Conservation (phyloP, 352 stramenopile species). For the Phytophthora chlamydospora region DNA sequence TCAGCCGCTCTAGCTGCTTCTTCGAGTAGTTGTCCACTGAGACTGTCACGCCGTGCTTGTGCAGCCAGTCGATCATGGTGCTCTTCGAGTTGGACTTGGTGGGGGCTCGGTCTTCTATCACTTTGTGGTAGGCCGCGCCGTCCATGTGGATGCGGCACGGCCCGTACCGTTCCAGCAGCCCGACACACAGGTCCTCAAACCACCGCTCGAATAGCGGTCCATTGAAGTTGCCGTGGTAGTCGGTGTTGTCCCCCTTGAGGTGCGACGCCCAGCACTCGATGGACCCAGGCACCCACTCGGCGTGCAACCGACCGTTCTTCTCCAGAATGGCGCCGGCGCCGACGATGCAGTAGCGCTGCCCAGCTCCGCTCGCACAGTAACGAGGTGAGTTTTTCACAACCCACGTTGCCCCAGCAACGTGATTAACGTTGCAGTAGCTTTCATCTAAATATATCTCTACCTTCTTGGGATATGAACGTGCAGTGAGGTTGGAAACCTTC, state of each 20-base stretch:
- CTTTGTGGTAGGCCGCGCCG: conserved; percentile 11
- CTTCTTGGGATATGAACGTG: background rate
- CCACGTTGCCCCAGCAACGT: conserved; percentile 4
- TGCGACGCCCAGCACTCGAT: background rate
- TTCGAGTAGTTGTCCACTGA: too few species aligned
- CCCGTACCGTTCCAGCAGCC: background rate
- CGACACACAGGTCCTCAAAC: background rate
- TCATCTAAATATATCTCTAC: conserved; percentile 7
- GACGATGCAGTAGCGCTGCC: conserved; percentile 8
- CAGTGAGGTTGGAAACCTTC: background rate
- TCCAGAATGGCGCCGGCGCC: background rate
- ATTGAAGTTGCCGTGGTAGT: conserved; percentile 16
- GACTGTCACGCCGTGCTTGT: too few species aligned
- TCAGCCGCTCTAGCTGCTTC: too few species aligned
- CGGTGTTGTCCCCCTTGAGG: background rate
- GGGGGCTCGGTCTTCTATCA: background rate
- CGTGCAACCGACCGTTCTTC: background rate
- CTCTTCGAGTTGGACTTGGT: too few species aligned
- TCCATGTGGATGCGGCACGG: conserved; percentile 9
- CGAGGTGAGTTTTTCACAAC: background rate
- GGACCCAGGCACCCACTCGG: background rate
- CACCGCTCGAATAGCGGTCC: background rate
- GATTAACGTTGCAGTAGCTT: conserved; percentile 8
- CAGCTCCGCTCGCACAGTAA: conserved; percentile 1
- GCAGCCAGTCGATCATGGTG: too few species aligned